These are phyloP conservation scores for Pythium monospermum DNA, from an alignment of 352 stramenopile species.

Conservation along the genomic window DNA sequence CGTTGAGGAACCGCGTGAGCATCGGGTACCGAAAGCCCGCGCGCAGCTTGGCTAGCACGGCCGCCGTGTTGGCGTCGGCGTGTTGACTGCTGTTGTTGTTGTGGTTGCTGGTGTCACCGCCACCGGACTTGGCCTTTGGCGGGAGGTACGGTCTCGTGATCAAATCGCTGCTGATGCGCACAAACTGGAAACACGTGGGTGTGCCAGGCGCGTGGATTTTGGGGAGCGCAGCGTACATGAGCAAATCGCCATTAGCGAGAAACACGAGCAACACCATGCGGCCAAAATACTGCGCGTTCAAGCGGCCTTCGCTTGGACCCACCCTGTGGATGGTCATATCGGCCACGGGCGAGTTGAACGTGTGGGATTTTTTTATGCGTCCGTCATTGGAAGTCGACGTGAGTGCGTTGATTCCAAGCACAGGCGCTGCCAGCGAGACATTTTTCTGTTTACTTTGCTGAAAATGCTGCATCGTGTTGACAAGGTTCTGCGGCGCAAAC, in stretches of 20 bases:
- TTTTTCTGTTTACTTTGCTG: slow-evolving; percentile 50
- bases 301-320: slow-evolving; percentile 61
- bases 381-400: slow-evolving; percentile 68
- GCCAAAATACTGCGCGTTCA: slow-evolving; percentile 69
- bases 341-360: slow-evolving; percentile 75
- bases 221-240: slow-evolving; percentile 68
- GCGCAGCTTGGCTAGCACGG: slow-evolving; percentile 65
- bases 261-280: slow-evolving; percentile 84
- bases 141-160: slow-evolving; percentile 75
- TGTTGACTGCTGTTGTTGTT: slow-evolving; percentile 42
- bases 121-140: slow-evolving; percentile 40
- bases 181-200: slow-evolving; percentile 54
- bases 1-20: slow-evolving; percentile 75
- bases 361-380: slow-evolving; percentile 76
- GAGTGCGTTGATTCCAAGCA: slow-evolving; percentile 66
- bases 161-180: slow-evolving; percentile 56
- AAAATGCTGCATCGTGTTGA: slow-evolving; percentile 72
- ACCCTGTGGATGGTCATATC: slow-evolving; percentile 81
- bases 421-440: slow-evolving; percentile 47
- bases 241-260: slow-evolving; percentile 76
- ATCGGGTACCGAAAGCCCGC: slow-evolving; percentile 84
- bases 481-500: slow-evolving; percentile 69
- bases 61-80: slow-evolving; percentile 56
- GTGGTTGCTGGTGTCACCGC: slow-evolving; percentile 23
- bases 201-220: slow-evolving; percentile 30